Evolutionary conservation across 192 early-diverging fungal genomes (phyloP).

Genomic region (Physocladia obscura): DNA sequence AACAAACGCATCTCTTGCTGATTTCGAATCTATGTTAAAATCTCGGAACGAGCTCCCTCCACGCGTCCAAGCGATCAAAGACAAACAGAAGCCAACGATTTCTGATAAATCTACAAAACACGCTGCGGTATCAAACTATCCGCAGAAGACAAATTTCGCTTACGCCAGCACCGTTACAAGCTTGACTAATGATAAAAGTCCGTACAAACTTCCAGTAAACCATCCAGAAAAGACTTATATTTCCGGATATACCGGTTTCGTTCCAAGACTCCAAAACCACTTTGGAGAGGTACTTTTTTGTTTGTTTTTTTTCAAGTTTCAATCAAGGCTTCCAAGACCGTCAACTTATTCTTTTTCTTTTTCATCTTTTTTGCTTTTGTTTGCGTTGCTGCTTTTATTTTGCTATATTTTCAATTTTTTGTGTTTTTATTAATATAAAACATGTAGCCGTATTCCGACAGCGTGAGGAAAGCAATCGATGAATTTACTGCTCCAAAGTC

Average conservation of each 20-base stretch:
- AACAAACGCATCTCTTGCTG: constrained; percentile 47
- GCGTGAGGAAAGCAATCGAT: constrained; percentile 53
- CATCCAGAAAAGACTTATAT: constrained; percentile 60
- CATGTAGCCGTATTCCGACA: constrained; percentile 49
- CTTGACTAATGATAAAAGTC: constrained; percentile 48
- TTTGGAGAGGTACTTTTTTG: constrained; percentile 55
- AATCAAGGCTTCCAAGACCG: no score
- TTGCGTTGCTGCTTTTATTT: constrained; percentile 1
- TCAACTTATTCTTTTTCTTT: no score
- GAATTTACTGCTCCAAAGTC: constrained; percentile 44
- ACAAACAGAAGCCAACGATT: constrained; percentile 27
- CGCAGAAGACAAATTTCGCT: constrained; percentile 37
- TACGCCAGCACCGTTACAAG: constrained; percentile 34
- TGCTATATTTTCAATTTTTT: background rate
- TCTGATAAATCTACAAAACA: constrained; percentile 17
- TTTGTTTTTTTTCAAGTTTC: background rate
- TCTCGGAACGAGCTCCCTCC: constrained; percentile 47
- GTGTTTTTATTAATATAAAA: background rate
- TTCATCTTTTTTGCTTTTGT: no score
- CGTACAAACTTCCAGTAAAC: constrained; percentile 48
- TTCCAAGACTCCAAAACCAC: constrained; percentile 57
- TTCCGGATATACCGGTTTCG: constrained; percentile 59
- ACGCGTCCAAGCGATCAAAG: constrained; percentile 44
- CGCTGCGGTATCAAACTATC: constrained; percentile 6
- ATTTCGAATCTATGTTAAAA: constrained; percentile 51